Evolutionary conservation across 768 basidiomycete genomes (phyloP), one percentile per base, ranked within the genome.

Genomic region (Daedalea quercina): DNA sequence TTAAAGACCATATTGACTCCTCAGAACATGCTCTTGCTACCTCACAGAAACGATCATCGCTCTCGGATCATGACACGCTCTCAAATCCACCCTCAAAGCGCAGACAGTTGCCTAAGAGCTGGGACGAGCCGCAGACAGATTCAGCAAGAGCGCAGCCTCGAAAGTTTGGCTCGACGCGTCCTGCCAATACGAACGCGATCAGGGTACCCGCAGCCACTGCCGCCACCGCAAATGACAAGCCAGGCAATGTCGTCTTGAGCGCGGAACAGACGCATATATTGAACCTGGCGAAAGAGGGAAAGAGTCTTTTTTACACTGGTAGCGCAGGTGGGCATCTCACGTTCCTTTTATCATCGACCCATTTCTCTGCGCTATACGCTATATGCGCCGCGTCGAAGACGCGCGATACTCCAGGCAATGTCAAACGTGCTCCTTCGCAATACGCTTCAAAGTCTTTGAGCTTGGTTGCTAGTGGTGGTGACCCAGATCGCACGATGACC

Each of bases 271-370:
- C 74, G 48, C 79, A 86, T 54, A 90, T 99, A 45, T 71, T 96
- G 55, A 76, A 79, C 53, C 74, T 96, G 33, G 94, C 94, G 1
- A 72, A 84, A 31, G 73, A 80, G 12, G 83, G 81, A 2, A 67
- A 82, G 44, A 95, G 84, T 61, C 63, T 98, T 26, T 99, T 99
- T 63, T 99, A 97, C 67, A 99, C 95, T 1, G 96, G 96, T 24
- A 92, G 90, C 73, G 96, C 96, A 54, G 95, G 94, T 96, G 57
- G 57, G 84, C 69, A 54, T 52, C 20, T 31, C 28, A 31, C 28
- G 11, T 31, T 6, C 28, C 3, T 9, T 42, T 37, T 20, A 9
- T 22, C 17, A 7, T 31, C 20, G n/a, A 33, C 25, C 26, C 48
- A 17, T 17, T 15, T 50, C 48, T 9, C 35, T 31, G 8, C n/a